Base-by-base conservation (phyloP, 2,329 filamentous ascomycete species). In the Pestalotiopsis sp. region DNA sequence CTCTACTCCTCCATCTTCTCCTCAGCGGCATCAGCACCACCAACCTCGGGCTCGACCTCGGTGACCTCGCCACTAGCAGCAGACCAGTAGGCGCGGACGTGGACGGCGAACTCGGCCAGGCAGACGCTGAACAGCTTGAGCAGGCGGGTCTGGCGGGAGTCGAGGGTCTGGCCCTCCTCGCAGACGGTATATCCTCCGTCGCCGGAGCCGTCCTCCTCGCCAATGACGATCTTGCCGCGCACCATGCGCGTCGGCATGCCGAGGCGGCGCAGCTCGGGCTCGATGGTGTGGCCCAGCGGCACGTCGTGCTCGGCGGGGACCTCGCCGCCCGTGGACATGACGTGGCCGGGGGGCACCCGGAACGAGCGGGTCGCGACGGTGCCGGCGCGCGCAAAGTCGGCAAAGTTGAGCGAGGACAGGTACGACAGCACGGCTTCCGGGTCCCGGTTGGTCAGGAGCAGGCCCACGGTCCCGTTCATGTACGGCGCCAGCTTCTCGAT, bases 121-220 rank as follows among this genome's bases (percentile, higher is more conserved):
- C 93, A 94, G 68, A 98, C 89, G 66, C 94, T 92, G 82, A 99
- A 98, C 76, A 97, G 86, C 89, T 98, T 98, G 81, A 99, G 82
- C 78, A 99, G 84, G 72, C 94, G 92, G 68, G 96, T 98, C 87
- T 99, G 96, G 75, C 95, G 89, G 74, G 93, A 95, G 81, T 98
- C 95, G 74, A 99, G 83, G 59, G 90, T 87, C 78, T 98, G 90
- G 12, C 95, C 96, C 81, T 94, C 91, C 76, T 90, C 90, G 84
- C 95, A 98, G 64, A 99, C 90, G 11, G 87, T 87, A 79, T 95
- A 97, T n/a, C 84, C 31, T 2, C 31, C 84, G 67, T 84, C 83
- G 59, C 81, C 78, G 64, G 78, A 78, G 9, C 73, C 77, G 27
- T 85, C 84, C 64, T 86, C 86, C 74, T 92, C 91, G 67, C 78